Base-by-base conservation (phyloP, 1,139 yeast genomes). In the Suhomyces terraborum region DNA sequence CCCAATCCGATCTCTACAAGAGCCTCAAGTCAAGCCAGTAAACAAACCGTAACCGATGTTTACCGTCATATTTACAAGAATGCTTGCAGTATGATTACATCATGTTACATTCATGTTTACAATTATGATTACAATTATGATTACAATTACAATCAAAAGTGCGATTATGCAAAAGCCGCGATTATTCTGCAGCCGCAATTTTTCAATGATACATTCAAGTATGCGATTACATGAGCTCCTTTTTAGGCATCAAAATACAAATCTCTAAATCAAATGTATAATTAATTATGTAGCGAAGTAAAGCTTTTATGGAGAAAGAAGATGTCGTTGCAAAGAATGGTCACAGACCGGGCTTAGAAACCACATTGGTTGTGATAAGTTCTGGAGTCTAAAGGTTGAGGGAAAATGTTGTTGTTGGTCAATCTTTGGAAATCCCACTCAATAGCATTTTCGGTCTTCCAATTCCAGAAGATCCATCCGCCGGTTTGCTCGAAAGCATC, bases 401-500 rank as follows among this genome's bases (percentile, higher is more conserved):
- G 98, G 76, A 91, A 84, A 40, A 88, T 59, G 19, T 80, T 86
- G 44, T 73, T 60, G 27, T 65, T 67, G 17, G 77, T 67, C 54
- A 89, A 75, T 47, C 72, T 69, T 45, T 73, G 69, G 62, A 86
- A 73, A 66, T 88, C 95, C 98, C 98, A 93, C 61, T 91, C 98
- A 39, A 84, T 62, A 14, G 94, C 79, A 53, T 67, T 64, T 62
- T 93, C 98, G 22, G 95, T 85, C 71, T 88, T 91, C 81, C 86
- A 89, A 62, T 83, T 82, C 98, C 97, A 93, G 72, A 84, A 87
- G 46, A 89, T 74, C 89, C 95, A 89, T 12, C 97, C 97, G 27
- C 63, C 66, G 43, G 75, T 75, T 53, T 73, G 74, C 53, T 83
- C 88, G 56, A 75, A 88, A 3, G 94, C 85, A 56, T 88, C 96